Base-by-base conservation (phyloP, 345 rosid genomes). In the Nasturtium officinale region DNA sequence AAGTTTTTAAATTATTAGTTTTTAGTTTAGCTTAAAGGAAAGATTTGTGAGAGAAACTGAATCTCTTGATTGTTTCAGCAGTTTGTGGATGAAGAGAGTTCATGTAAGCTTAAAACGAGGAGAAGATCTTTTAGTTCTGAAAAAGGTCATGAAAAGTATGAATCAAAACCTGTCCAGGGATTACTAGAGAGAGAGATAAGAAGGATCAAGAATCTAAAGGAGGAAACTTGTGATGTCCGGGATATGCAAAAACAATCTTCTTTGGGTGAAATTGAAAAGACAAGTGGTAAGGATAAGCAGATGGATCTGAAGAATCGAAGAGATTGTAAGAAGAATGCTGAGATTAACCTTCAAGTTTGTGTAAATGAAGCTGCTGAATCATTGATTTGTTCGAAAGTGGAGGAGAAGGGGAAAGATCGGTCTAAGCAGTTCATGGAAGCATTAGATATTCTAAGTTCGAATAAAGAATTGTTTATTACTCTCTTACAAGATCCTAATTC, bases 401-500 rank as follows among this genome's bases (percentile, higher is more conserved):
- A 71, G 26, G 73, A 65, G 42, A 77, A 71, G 2, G 77, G 69
- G 15, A 77, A 65, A 51, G n/a, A 72, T 37, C 78, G 79, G 73
- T 82, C 94, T 12, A 87, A 86, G 72, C 82, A 88, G 58, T 88
- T 92, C 80, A 78, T 83, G 80, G 98, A 87, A 67, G 89, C 91
- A 25, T 75, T 92, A 62, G 83, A 88, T 68, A 72, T 86, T 20
- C 50, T 88, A 53, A 87, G 88, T 75, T 88, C 90, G 4, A 90
- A 92, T 77, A 87, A 85, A 83, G 91, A 85, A 53, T 57, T 92
- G 52, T 86, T 90, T 20, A 29, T 85, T 38, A 87, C 85, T 65
- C 85, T 87, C 67, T 82, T 88, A 33, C 92, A 88, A 52, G 92
- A 92, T 76, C 98, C 92, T 23, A 78, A 86, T 75, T 92, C 91